Percentiles rank a stretch among this genome's conserved stretches.
Evolutionary conservation across 1,284 basidiomycete genomes (phyloP).

Genomic region (Hemileia vastatrix): DNA sequence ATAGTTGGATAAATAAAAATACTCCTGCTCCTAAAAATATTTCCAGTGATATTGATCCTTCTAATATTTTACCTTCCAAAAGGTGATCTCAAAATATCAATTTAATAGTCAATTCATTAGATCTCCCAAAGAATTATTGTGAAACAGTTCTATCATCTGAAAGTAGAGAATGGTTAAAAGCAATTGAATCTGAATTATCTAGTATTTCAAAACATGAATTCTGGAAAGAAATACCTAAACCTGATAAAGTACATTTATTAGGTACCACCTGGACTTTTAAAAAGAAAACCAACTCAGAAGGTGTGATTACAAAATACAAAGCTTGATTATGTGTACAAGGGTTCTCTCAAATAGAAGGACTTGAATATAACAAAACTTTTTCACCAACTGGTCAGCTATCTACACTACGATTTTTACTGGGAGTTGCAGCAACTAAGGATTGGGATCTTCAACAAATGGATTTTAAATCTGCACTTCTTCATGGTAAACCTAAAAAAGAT

Average conservation of each 20-base stretch:
- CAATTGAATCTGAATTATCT: not conserved
- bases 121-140: not conserved
- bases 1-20: not conserved
- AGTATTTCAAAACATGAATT: not conserved
- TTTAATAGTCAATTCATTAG: too few relatives aligned
- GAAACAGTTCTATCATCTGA: not conserved
- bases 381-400: too few relatives aligned
- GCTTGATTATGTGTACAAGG: too few relatives aligned
- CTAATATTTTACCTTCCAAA: not conserved
- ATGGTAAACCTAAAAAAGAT: too few relatives aligned
- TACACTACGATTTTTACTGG: too few relatives aligned
- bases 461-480: too few relatives aligned
- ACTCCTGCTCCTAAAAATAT: not conserved
- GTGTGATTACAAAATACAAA: too few relatives aligned
- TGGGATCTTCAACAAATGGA: too few relatives aligned
- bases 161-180: not conserved
- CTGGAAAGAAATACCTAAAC: not conserved
- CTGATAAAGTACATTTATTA: not conserved
- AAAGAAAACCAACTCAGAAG: not conserved
- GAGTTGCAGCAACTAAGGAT: too few relatives aligned
- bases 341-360: too few relatives aligned
- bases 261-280: slow-evolving; percentile 1
- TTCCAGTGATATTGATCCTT: not conserved
- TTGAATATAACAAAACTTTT: too few relatives aligned
- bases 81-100: too few relatives aligned